A percentile compares a stretch with the other conserved stretches of the same genome.
Evolutionary conservation across 257 asterid genomes (phyloP).

Genomic region (Agastache rugosa): DNA sequence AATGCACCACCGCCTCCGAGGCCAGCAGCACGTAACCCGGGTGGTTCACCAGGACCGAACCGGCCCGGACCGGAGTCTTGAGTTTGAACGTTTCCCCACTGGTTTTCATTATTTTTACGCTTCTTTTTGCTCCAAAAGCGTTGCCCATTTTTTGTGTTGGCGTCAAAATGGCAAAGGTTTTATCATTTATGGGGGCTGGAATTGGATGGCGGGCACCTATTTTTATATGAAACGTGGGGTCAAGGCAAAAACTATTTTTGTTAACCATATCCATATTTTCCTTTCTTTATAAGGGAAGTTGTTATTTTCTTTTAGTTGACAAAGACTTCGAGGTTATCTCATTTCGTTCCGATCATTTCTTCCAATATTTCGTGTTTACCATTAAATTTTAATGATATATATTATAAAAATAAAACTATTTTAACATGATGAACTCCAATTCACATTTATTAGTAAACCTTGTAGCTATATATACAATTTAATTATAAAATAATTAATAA

Average conservation of each 20-base stretch:
- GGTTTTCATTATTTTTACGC: slow-evolving; percentile 72
- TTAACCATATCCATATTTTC: too few species aligned
- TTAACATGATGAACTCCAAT: too few species aligned
- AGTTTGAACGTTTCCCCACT: slow-evolving; percentile 70
- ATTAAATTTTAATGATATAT: too few species aligned
- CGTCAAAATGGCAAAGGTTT: slow-evolving; percentile 9
- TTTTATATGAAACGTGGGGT: slow-evolving; percentile 32
- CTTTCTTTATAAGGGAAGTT: too few species aligned
- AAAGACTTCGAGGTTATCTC: background rate
- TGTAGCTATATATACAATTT: too few species aligned
- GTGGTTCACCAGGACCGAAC: slow-evolving; percentile 52
- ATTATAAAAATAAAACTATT: too few species aligned
- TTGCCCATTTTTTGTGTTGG: slow-evolving; percentile 61
- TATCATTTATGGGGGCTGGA: too few species aligned
- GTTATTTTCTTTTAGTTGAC: background rate
- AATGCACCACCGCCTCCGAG: slow-evolving; percentile 73
- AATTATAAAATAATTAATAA: too few species aligned
- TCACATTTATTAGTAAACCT: too few species aligned
- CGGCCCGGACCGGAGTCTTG: slow-evolving; percentile 65
- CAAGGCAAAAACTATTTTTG: slow-evolving; percentile 45
- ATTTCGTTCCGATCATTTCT: too few species aligned
- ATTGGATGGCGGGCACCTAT: too few species aligned
- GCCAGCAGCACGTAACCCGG: slow-evolving; percentile 69
- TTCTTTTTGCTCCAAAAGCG: slow-evolving; percentile 58
- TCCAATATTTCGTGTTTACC: too few species aligned